These are phyloP conservation scores for Amaranthus palmeri DNA, from an alignment of 148 eudicot species.

Conservation along the genomic window DNA sequence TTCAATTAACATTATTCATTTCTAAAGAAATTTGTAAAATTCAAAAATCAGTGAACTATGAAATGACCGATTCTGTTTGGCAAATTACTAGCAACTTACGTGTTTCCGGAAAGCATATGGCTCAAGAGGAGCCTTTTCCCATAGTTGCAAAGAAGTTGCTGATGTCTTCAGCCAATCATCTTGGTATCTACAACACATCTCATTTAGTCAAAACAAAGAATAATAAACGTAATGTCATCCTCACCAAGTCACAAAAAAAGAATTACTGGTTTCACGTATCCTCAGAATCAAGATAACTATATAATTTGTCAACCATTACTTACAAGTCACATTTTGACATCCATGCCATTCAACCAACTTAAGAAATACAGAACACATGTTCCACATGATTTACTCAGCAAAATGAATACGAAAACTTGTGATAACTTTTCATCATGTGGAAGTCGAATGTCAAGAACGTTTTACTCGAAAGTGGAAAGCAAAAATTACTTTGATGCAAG, in stretches of 20 bases:
- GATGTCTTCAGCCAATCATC: constrained; percentile 99
- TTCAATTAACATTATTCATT: neutral
- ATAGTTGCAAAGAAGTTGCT: constrained; percentile 74
- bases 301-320: neutral
- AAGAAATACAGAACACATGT: neutral
- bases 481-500: no score
- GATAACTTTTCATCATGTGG: neutral
- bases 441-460: neutral
- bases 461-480: no score
- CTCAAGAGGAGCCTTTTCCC: constrained; percentile 99
- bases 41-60: neutral
- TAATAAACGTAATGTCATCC: constrained; percentile 2
- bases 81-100: constrained; percentile 39
- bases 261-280: neutral
- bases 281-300: neutral
- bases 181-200: constrained; percentile 58
- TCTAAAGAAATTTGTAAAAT: neutral
- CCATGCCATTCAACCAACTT: neutral
- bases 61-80: neutral
- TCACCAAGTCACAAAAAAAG: neutral
- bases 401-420: neutral
- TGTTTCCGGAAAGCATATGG: constrained; percentile 88
- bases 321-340: neutral
- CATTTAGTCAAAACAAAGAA: no score
- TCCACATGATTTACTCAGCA: neutral